Conservation (phyloP, 805 yeast species). For the Starmerella cellae region DNA sequence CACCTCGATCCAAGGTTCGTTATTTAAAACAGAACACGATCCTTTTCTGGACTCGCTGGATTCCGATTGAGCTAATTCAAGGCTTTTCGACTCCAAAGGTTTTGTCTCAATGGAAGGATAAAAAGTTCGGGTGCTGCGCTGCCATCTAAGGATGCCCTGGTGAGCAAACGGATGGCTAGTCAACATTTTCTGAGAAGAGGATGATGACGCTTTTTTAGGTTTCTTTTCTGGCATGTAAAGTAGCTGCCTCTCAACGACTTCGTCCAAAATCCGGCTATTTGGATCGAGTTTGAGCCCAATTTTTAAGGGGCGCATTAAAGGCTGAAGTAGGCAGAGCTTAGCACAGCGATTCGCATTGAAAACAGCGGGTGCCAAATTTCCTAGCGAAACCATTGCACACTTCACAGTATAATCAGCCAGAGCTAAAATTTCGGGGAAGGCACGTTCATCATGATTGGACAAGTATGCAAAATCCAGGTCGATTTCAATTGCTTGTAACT, state of each 20-base stretch:
- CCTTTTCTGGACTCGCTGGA: too few relatives aligned
- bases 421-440: slow-evolving; percentile 1
- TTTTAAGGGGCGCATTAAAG: slow-evolving; percentile 7
- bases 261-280: slow-evolving; percentile 1
- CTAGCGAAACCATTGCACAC: not conserved
- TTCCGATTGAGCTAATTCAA: too few relatives aligned
- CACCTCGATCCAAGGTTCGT: not conserved
- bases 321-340: not conserved
- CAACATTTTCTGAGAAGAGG: too few relatives aligned
- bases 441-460: not conserved
- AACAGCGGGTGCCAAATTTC: slow-evolving; percentile 10
- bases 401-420: slow-evolving; percentile 7
- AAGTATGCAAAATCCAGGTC: slow-evolving; percentile 2
- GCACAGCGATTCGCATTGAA: slow-evolving; percentile 2
- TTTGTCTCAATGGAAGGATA: too few relatives aligned
- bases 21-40: not conserved
- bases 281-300: not conserved
- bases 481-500: slow-evolving; percentile 2
- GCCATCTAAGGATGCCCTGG: too few relatives aligned
- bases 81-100: too few relatives aligned
- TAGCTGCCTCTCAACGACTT: slow-evolving; percentile 6
- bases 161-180: too few relatives aligned
- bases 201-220: too few relatives aligned
- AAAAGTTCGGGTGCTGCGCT: too few relatives aligned
- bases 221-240: too few relatives aligned